Conservation (phyloP, 2,329 filamentous ascomycete species). For the Pezicula neosporulosa region DNA sequence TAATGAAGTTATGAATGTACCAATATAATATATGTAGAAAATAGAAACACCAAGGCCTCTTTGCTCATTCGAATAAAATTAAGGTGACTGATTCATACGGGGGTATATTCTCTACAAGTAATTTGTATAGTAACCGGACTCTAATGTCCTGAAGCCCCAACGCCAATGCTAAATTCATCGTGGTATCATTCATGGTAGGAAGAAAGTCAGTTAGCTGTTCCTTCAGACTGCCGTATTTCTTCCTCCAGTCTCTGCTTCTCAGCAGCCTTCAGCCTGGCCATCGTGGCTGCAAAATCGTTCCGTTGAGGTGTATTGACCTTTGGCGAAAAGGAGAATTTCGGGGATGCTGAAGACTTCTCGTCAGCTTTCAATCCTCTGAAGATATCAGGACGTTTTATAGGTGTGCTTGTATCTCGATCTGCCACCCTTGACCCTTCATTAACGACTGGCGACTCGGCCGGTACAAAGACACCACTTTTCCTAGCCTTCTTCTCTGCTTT, state of each 20-base stretch:
- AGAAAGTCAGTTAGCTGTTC: conserved; percentile 31
- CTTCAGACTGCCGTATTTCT: conserved; percentile 43
- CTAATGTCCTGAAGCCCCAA: conserved; percentile 10
- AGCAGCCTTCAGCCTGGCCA: conserved; percentile 54
- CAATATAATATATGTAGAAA: background rate
- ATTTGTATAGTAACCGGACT: conserved; percentile 15
- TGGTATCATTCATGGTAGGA: conserved; percentile 7
- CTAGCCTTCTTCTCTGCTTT: conserved; percentile 35
- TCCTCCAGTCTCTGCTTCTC: conserved; percentile 50
- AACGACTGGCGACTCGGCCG: conserved; percentile 19
- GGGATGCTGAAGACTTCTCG: conserved; percentile 32
- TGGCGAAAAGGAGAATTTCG: conserved; percentile 29
- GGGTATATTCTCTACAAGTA: conserved; percentile 3
- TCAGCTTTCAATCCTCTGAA: conserved; percentile 35
- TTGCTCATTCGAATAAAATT: background rate
- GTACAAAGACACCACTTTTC: conserved; percentile 29
- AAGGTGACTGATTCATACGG: too few relatives aligned
- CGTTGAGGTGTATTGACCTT: conserved; percentile 20
- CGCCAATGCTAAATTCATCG: conserved; percentile 24
- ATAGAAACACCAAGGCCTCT: too few relatives aligned
- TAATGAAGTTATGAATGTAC: conserved; percentile 23
- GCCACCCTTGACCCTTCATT: conserved; percentile 7
- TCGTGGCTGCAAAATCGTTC: conserved; percentile 37
- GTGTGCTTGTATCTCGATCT: conserved; percentile 21
- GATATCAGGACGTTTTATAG: conserved; percentile 29